Evolutionary conservation across 345 rosid species (phyloP).

Genomic region (Murraya paniculata): DNA sequence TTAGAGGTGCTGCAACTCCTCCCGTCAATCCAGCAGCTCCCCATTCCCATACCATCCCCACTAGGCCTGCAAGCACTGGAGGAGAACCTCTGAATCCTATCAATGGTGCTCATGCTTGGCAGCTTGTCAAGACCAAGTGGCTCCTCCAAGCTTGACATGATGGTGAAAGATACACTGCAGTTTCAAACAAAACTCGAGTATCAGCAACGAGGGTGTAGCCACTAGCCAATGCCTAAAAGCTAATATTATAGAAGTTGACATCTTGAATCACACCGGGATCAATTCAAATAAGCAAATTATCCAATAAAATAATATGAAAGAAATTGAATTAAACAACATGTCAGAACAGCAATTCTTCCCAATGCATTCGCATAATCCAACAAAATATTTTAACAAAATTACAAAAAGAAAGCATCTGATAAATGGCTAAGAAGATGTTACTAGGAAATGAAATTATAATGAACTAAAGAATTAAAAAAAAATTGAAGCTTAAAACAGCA

Average conservation of each 20-base stretch:
- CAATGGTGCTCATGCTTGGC: conserved; percentile 84
- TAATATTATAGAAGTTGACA: not conserved
- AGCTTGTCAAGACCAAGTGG: conserved; percentile 85
- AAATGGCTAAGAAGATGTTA: not conserved
- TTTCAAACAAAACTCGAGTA: conserved; percentile 28
- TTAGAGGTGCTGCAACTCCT: conserved; percentile 82
- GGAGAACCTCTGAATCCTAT: conserved; percentile 84
- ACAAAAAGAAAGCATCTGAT: not conserved
- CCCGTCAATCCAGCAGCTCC: conserved; percentile 78
- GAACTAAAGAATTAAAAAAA: not conserved
- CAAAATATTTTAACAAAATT: not conserved
- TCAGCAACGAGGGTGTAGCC: too few relatives aligned
- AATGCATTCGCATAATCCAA: not conserved
- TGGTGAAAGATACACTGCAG: conserved; percentile 36
- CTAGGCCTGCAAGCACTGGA: conserved; percentile 78
- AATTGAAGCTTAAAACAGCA: not conserved
- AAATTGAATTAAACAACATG: not conserved
- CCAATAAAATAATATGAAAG: too few relatives aligned
- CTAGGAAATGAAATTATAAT: not conserved
- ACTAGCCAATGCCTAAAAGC: too few relatives aligned
- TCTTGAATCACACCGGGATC: conserved; percentile 8
- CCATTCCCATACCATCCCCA: conserved; percentile 68
- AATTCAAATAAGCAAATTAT: not conserved
- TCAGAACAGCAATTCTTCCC: not conserved
- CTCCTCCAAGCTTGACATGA: conserved; percentile 97